Evolutionary conservation across 768 basidiomycete genomes (phyloP), one percentile per base, ranked within the genome.

Genomic region (Pisolithus tinctorius): DNA sequence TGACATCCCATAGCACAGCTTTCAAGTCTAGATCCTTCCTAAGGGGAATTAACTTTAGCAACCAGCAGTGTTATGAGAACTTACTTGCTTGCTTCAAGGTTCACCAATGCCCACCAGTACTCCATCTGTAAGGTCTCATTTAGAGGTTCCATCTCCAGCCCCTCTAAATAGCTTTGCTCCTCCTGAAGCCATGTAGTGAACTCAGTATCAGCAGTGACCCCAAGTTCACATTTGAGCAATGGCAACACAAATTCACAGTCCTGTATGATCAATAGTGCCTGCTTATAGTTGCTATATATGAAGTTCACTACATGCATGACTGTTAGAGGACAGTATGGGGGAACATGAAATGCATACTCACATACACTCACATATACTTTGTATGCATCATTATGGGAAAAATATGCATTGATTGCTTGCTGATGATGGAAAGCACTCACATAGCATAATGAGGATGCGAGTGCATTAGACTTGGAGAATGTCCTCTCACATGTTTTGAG

Each of bases 241-340:
- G 40, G 39, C 0, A 59, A 30, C 0, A 41, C 46, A 0, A 6
- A 14, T 0, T n/a, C 17, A 47, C 20, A 20, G 4, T 49, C 43
- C 14, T 13, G 11, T 1, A 62, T 31, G 20, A 64, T 59, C 1
- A 57, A 49, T 6, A 66, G 51, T 4, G 62, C 64, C 23, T 67
- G 63, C 37, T 55, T 43, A 20, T 67, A 68, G 54, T 68, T 64
- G 30, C 61, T 55, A 30, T 42, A 37, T 10, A 46, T n/a, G 38
- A 63, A 60, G 25, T 36, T 50, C 3, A 38, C 48, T 53, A 20
- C 20, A 20, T 2, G 2, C 20, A 20, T 20, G 20, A 20, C 20
- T 20, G 20, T 20, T 20, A 20, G 34, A 17, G 26, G 23, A 31
- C 8, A 9, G 30, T 31, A 31, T 9, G 2, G 9, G 20, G 39